These are phyloP conservation scores for Aspergillus brunneoviolaceus DNA, from an alignment of 2,329 filamentous ascomycete species.

Conservation along the genomic window DNA sequence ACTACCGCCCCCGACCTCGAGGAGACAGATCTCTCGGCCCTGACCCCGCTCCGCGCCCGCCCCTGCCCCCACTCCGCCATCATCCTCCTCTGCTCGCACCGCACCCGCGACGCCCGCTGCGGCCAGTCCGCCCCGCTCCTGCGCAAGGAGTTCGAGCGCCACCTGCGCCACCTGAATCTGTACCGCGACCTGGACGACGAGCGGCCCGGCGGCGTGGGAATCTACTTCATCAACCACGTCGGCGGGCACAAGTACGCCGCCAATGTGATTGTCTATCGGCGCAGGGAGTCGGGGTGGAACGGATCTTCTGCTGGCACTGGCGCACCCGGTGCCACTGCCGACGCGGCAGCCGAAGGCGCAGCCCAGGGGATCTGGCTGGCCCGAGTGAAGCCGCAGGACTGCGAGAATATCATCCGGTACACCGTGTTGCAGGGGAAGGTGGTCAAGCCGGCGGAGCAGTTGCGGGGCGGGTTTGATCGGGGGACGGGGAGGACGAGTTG, in stretches of 20 bases:
- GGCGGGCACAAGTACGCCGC: slow-evolving; percentile 96
- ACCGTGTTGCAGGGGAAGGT: slow-evolving; percentile 93
- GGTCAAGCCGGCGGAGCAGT: slow-evolving; percentile 80
- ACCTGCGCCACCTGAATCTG: slow-evolving; percentile 78
- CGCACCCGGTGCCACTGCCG: slow-evolving; percentile 32
- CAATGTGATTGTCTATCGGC: slow-evolving; percentile 88
- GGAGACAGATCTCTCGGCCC: slow-evolving; percentile 15
- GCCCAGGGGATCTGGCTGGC: slow-evolving; percentile 93
- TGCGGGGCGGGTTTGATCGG: slow-evolving; percentile 89
- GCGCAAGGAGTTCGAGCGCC: slow-evolving; percentile 83
- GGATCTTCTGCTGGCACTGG: slow-evolving; percentile 6
- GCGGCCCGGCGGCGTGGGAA: slow-evolving; percentile 84
- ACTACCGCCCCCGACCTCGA: neutral
- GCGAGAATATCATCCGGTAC: slow-evolving; percentile 85
- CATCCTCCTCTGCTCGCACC: slow-evolving; percentile 90
- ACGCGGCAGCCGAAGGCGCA: slow-evolving; percentile 56
- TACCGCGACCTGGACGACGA: slow-evolving; percentile 86
- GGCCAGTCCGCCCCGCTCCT: slow-evolving; percentile 90
- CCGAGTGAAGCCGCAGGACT: slow-evolving; percentile 80
- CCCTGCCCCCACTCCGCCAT: slow-evolving; percentile 80
- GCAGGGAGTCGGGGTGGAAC: slow-evolving; percentile 44
- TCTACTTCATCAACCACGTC: slow-evolving; percentile 96
- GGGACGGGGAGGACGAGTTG: slow-evolving; percentile 79
- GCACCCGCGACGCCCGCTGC: slow-evolving; percentile 90
- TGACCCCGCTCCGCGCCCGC: slow-evolving; percentile 54